These are phyloP conservation scores for Coemansia erecta DNA, from an alignment of 192 early-diverging fungal species.

Conservation along the genomic window DNA sequence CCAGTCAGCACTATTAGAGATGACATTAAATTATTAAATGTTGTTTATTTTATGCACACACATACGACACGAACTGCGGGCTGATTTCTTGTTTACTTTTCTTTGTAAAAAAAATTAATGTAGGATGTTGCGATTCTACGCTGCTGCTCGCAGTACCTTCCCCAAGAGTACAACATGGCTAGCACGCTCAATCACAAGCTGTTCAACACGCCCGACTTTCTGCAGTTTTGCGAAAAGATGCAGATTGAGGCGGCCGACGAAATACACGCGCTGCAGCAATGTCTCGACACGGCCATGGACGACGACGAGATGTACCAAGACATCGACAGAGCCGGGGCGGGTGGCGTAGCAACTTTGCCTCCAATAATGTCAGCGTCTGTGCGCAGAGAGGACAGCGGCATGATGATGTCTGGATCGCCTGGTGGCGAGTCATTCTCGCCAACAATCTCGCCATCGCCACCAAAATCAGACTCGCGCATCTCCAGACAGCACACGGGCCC, in stretches of 20 bases:
- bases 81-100: no score
- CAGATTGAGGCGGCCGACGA: conserved; percentile 39
- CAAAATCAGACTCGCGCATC: conserved; percentile 14
- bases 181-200: conserved; percentile 33
- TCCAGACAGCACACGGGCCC: conserved; percentile 4
- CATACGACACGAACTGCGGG: no score
- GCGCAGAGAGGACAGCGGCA: not conserved
- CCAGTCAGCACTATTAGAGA: no score
- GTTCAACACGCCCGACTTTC: conserved; percentile 44
- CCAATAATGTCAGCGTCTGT: not conserved
- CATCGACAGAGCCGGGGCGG: not conserved
- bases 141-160: conserved; percentile 35
- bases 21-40: no score
- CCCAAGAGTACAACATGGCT: conserved; percentile 12
- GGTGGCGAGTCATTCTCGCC: conserved; percentile 38
- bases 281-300: conserved; percentile 23
- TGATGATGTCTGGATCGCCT: conserved; percentile 22
- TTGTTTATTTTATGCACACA: no score
- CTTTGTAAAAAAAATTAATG: conserved; percentile 1
- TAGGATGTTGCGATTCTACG: conserved; percentile 47
- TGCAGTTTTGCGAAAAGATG: conserved; percentile 35
- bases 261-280: conserved; percentile 28
- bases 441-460: conserved; percentile 46
- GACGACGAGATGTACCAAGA: conserved; percentile 7
- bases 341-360: conserved; percentile 2